Base-by-base conservation (phyloP, 2,329 filamentous ascomycete species). In the Botryotinia calthae region DNA sequence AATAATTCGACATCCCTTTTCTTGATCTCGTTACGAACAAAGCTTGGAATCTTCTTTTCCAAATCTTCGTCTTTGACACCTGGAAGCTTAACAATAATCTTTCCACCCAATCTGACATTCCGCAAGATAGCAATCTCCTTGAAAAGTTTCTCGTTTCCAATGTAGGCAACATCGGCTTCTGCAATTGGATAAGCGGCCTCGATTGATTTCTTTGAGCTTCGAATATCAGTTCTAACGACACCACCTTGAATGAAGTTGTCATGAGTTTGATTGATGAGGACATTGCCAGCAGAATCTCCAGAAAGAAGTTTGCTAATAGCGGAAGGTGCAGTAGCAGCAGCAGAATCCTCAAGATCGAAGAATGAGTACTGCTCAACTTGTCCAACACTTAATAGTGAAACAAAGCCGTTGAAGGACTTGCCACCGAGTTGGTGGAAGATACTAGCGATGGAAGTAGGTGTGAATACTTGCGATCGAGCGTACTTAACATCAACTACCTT, bases 401-500 rank as follows among this genome's bases (percentile, higher is more conserved):
- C 63, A 14, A 51, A 73, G 37, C 78, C 77, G 18, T 51, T 69
- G 8, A 75, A 70, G 46, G 80, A 76, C 78, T 89, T 88, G 80
- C 81, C 82, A 73, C 84, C 82, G 75, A 87, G 81, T 76, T 84
- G 83, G 82, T 86, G 79, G 78, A 91, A 81, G 76, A 85, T 83
- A 61, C 85, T 81, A 71, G 85, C 83, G 65, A 91, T 83, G 51
- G 84, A 84, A 74, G 86, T 84, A 22, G 89, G 88, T 18, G 87
- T 89, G 76, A 90, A 82, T 10, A 83, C 80, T 75, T 89, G 85
- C 22, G 87, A 85, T 70, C 94, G 91, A 22, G 94, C 87, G 82
- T 99, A 99, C 85, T 99, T 99, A 83, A 96, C 85, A 79, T 99
- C 96, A 37, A 91, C 84, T 20, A 97, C 90, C 58, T 87, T 83